These are phyloP conservation scores for Aspergillus fructus DNA, from an alignment of 2,329 filamentous ascomycete species.

Conservation along the genomic window DNA sequence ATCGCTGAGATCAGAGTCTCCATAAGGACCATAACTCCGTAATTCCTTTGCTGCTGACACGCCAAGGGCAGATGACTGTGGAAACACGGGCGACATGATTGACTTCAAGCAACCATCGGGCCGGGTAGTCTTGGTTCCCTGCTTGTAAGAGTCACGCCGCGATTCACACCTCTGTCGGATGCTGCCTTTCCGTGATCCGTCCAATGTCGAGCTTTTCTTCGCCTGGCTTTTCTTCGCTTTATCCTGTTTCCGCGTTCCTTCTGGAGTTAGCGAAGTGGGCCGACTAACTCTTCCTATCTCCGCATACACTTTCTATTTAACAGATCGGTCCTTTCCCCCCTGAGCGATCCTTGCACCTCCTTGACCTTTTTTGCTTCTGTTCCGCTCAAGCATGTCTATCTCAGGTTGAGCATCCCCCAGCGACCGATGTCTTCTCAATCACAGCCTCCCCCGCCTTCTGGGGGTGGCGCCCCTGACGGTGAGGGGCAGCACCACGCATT, in stretches of 20 bases:
- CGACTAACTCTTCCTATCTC: background rate
- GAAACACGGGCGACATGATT: background rate
- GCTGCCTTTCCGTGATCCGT: conserved; percentile 5
- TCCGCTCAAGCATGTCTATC: conserved; percentile 2
- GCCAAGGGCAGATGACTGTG: background rate
- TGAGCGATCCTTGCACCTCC: background rate
- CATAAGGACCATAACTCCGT: no score
- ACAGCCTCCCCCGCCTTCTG: conserved; percentile 21
- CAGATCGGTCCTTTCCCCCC: background rate
- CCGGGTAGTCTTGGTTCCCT: conserved; percentile 2
- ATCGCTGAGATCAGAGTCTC: no score
- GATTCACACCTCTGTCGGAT: conserved; percentile 1
- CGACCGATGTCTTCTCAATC: conserved; percentile 15
- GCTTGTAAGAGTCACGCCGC: background rate
- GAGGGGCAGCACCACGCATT: background rate
- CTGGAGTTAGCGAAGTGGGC: background rate
- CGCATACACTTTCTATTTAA: background rate
- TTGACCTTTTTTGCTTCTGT: background rate
- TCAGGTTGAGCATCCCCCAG: background rate
- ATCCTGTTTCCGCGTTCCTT: background rate
- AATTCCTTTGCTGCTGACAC: no score
- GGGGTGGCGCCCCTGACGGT: conserved; percentile 11
- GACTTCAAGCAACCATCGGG: background rate
- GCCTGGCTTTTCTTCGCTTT: background rate
- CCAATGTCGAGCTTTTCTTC: background rate